Evolutionary conservation across 495 filamentous ascomycete species (phyloP).

Genomic region (Lophiotrema nucula): DNA sequence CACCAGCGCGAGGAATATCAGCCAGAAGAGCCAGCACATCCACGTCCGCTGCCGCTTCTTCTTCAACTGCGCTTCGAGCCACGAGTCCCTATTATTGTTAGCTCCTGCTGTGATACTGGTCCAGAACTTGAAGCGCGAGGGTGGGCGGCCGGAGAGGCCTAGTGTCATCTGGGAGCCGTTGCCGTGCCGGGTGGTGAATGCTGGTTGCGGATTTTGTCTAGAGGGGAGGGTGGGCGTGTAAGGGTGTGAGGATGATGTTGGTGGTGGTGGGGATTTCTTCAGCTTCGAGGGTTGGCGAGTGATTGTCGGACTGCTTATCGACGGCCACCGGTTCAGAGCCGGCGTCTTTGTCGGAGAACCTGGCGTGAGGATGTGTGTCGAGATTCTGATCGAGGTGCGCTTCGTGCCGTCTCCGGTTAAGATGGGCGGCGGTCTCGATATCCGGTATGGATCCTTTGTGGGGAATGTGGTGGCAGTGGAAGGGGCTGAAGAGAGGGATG

Average conservation of each 20-base stretch:
- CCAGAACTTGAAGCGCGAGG: constrained; percentile 28
- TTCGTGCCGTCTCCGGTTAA: neutral
- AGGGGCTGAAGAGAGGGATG: neutral
- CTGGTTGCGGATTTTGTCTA: neutral
- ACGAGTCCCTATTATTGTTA: constrained; percentile 41
- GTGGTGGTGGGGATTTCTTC: neutral
- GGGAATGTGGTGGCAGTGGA: neutral
- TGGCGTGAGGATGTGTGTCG: neutral
- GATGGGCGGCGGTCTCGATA: neutral
- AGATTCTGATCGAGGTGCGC: neutral
- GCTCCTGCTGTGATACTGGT: constrained; percentile 21
- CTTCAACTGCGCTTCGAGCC: constrained; percentile 42
- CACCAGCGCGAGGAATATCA: constrained; percentile 41
- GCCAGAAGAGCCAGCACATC: constrained; percentile 45
- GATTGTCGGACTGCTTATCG: too few relatives aligned
- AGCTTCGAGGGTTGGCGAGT: neutral
- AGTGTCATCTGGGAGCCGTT: constrained; percentile 19
- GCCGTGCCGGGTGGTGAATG: neutral
- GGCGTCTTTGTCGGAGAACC: neutral
- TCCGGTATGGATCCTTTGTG: neutral
- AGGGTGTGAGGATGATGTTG: neutral
- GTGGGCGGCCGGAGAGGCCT: constrained; percentile 6
- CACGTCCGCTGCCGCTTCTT: constrained; percentile 40
- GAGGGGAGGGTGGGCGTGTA: neutral
- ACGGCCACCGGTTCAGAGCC: too few relatives aligned